Evolutionary conservation across 139 green algal genomes (phyloP).

Genomic region (Auxenochlorella pyrenoidosa): DNA sequence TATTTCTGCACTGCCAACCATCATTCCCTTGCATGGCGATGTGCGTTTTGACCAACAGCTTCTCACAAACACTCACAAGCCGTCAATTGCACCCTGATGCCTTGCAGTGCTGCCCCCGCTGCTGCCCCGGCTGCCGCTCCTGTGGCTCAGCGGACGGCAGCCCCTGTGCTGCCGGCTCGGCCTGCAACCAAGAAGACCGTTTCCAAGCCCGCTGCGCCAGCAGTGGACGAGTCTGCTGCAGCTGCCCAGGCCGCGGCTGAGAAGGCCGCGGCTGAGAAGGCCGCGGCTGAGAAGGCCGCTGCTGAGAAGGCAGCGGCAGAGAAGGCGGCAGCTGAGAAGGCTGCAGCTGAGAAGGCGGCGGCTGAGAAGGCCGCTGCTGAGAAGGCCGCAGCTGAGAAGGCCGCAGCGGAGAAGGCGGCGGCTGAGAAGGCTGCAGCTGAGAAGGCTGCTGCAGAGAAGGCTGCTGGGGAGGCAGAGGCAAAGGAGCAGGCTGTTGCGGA

Average conservation of each 20-base stretch:
- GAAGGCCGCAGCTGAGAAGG: neutral
- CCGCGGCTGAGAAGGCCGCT: neutral
- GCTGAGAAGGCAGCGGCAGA: neutral
- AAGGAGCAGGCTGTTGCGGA: neutral
- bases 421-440: slow-evolving; percentile 1
- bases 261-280: neutral
- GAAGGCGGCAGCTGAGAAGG: neutral
- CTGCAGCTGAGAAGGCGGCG: neutral
- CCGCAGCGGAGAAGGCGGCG: neutral
- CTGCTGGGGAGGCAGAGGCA: neutral
- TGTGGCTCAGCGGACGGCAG: neutral
- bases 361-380: neutral
- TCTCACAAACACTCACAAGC: too few species aligned
- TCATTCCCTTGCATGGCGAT: neutral
- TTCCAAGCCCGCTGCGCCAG: slow-evolving; percentile 1
- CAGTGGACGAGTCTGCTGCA: neutral
- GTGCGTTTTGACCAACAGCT: too few species aligned
- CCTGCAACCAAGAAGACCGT: neutral
- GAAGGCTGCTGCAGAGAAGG: neutral
- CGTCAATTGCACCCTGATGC: neutral
- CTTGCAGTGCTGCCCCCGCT: neutral
- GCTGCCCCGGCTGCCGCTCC: neutral
- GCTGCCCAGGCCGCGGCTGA: neutral
- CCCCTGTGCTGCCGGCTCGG: neutral
- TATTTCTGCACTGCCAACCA: neutral